phyloP scores from a whole-genome alignment of 2,329 filamentous ascomycete species.

The Trichoderma sp. region DNA sequence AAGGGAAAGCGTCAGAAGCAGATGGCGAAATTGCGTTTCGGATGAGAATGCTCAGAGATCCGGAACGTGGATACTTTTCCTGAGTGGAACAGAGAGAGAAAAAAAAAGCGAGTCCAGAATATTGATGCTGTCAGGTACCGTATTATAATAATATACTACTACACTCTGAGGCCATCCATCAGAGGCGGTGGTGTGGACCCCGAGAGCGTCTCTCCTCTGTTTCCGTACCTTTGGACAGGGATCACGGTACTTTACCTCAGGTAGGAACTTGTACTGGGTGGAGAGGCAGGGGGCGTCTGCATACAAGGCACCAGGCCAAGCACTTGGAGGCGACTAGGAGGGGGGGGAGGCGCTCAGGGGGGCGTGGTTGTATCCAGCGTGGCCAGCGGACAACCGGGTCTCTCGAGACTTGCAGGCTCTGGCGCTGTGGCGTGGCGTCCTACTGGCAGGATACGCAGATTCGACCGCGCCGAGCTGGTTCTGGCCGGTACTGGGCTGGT shows the following conservation, averaged over 20 bases:
- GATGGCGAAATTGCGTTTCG: background rate
- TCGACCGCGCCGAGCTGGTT: background rate
- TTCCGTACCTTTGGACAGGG: background rate
- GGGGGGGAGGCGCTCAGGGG: background rate
- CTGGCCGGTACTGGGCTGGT: background rate
- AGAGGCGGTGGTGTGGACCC: background rate
- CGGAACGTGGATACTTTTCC: background rate
- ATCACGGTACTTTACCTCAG: background rate
- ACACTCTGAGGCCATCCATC: background rate
- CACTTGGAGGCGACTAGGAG: background rate
- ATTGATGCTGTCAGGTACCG: conserved; percentile 13
- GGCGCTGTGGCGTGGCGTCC: conserved; percentile 3
- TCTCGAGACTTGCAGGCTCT: conserved; percentile 1
- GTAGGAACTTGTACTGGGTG: background rate
- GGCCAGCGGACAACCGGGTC: conserved; percentile 1
- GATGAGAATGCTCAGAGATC: background rate
- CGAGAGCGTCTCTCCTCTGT: background rate
- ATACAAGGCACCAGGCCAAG: background rate
- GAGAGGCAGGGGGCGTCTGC: background rate
- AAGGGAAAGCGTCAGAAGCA: background rate
- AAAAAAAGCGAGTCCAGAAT: background rate
- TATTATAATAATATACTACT: conserved; percentile 4
- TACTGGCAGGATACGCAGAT: background rate
- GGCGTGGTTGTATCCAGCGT: background rate
- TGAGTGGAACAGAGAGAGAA: background rate